A percentile compares a stretch with the other conserved stretches of the same genome.
Evolutionary conservation across 2,329 filamentous ascomycete genomes (phyloP).

Genomic region (Cytospora leucostoma): DNA sequence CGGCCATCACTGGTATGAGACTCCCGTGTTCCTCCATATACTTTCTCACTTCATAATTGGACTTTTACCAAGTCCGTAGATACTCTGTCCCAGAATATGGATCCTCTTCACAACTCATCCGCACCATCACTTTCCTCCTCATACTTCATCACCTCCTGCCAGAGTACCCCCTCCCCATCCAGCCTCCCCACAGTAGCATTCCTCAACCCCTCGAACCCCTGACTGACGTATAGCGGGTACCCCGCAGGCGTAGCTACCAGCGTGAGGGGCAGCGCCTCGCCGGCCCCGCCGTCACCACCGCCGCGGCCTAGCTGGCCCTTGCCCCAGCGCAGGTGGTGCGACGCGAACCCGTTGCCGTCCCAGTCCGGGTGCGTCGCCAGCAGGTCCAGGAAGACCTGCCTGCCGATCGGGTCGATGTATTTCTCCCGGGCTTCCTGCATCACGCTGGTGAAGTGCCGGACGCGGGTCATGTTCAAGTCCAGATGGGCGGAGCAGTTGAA

Average conservation of each 20-base stretch:
- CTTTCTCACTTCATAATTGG: background rate
- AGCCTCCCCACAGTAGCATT: constrained; percentile 20
- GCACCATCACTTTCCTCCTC: background rate
- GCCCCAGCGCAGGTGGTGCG: constrained; percentile 20
- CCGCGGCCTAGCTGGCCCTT: constrained; percentile 10
- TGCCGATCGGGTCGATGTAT: constrained; percentile 2
- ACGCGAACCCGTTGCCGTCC: constrained; percentile 25
- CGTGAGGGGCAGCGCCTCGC: constrained; percentile 14
- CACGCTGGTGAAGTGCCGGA: background rate
- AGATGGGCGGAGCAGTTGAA: constrained; percentile 23
- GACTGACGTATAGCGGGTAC: constrained; percentile 19
- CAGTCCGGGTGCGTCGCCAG: constrained; percentile 25
- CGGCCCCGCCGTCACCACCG: background rate
- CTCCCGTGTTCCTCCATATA: background rate
- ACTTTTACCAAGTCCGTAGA: background rate
- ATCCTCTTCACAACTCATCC: background rate
- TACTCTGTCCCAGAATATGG: background rate
- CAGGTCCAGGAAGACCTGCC: constrained; percentile 12
- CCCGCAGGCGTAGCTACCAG: constrained; percentile 24
- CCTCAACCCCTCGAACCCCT: constrained; percentile 16
- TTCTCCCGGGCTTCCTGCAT: background rate
- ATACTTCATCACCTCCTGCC: constrained; percentile 22
- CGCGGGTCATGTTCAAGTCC: constrained; percentile 20
- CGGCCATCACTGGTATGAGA: background rate
- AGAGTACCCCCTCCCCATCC: constrained; percentile 15